Evolutionary conservation across 805 yeast species (phyloP).

Genomic region (Wickerhamomyces xylosicus): DNA sequence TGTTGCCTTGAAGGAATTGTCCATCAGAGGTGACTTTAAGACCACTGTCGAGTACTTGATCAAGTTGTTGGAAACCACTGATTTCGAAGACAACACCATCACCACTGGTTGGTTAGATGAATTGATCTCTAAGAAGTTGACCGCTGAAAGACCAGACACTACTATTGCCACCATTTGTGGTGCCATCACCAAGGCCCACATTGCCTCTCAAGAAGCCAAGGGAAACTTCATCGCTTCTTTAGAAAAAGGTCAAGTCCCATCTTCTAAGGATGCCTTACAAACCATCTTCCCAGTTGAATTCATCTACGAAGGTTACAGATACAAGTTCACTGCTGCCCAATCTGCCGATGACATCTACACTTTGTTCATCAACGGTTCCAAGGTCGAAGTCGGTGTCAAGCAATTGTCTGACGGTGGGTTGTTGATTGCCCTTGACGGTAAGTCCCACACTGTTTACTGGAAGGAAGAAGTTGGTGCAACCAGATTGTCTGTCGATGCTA

Average conservation of each 20-base stretch:
- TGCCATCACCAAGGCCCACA: constrained; percentile 92
- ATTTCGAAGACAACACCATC: constrained; percentile 89
- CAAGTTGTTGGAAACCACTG: constrained; percentile 91
- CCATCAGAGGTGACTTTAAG: constrained; percentile 96
- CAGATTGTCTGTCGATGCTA: constrained; percentile 88
- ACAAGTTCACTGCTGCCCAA: constrained; percentile 92
- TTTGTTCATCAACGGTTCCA: constrained; percentile 87
- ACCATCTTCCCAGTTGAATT: constrained; percentile 90
- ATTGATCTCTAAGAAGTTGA: constrained; percentile 82
- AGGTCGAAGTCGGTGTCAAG: constrained; percentile 78
- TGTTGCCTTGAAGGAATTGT: constrained; percentile 91
- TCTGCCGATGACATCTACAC: constrained; percentile 81
- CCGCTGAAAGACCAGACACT: constrained; percentile 95
- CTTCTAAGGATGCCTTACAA: constrained; percentile 58
- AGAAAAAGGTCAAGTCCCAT: constrained; percentile 93
- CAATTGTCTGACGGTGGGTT: constrained; percentile 93
- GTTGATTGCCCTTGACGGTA: constrained; percentile 79
- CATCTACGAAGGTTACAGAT: constrained; percentile 88
- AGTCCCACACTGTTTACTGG: constrained; percentile 93
- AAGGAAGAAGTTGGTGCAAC: constrained; percentile 96
- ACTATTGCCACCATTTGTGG: constrained; percentile 90
- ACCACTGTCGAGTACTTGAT: constrained; percentile 96
- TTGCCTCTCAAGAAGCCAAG: constrained; percentile 61
- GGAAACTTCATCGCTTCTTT: constrained; percentile 64
- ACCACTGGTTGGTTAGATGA: constrained; percentile 99